Evolutionary conservation across 345 rosid genomes (phyloP).

Genomic region (Citrus inodora): DNA sequence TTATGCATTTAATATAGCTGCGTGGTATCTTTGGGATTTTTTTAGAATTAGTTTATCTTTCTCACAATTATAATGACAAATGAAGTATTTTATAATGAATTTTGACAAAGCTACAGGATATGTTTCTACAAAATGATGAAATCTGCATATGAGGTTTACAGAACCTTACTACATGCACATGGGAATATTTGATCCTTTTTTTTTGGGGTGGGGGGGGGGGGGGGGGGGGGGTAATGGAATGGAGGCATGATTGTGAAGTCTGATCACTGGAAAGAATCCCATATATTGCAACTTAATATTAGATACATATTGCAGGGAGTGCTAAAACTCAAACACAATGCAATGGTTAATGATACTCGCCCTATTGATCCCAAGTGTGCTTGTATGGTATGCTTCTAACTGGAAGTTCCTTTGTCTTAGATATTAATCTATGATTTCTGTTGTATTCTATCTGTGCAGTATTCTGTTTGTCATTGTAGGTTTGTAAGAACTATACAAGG

Average conservation of each 20-base stretch:
- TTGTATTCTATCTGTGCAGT: not conserved
- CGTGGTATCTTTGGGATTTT: not conserved
- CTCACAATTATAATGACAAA: not conserved
- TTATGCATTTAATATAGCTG: not conserved
- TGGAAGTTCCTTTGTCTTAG: not conserved
- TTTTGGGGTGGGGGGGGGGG: not conserved
- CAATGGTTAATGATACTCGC: slow-evolving; percentile 61
- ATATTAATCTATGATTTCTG: not conserved
- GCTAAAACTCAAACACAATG: slow-evolving; percentile 62
- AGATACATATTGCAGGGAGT: slow-evolving; percentile 49
- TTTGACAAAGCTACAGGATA: not conserved
- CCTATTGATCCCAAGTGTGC: slow-evolving; percentile 66
- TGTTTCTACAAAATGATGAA: not conserved
- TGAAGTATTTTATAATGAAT: not conserved
- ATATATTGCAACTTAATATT: not conserved
- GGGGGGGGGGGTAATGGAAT: not conserved
- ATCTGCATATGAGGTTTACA: not conserved
- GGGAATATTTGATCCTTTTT: not conserved
- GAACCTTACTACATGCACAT: not conserved
- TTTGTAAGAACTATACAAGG: slow-evolving; percentile 74
- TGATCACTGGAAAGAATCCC: not conserved
- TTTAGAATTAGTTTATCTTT: not conserved
- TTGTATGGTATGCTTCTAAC: slow-evolving; percentile 55
- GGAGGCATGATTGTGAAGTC: not conserved
- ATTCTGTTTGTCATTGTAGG: slow-evolving; percentile 33